Base-by-base conservation (phyloP, 306 rosid genomes). In the Cucumis melo region DNA sequence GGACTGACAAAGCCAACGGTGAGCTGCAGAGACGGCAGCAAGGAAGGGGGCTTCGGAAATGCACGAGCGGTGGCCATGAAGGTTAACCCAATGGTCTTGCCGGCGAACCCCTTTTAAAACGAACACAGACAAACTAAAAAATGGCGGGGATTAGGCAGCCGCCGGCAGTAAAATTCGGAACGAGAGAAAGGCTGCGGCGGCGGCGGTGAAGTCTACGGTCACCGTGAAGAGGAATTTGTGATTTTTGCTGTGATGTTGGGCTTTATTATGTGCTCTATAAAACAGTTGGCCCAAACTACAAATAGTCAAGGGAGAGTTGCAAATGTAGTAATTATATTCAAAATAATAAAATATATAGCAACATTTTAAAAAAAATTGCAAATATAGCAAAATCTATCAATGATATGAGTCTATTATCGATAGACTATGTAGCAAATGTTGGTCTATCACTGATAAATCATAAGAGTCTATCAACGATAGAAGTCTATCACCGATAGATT, bases 11-110 rank as follows among this genome's bases (percentile, higher is more conserved):
- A 58, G 80, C 68, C 51, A 65, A 72, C 48, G 67, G 84, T 34
- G 71, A 83, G 72, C 73, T 73, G 75, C 10, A 61, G 89, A n/a
- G 55, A 67, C 48, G 80, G 85, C n/a, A 81, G 83, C 62, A 84
- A 10, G 68, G 71, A 42, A 17, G 78, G 62, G 23, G 79, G 57
- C 78, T 63, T 67, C 27, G 83, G 81, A 67, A 87, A 84, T 10
- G 85, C 54, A 32, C 84, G 78, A 55, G 68, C 38, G 16, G 83
- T 55, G 20, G 89, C 87, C 98, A 93, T 90, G 55, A 27, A 50
- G 57, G 53, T 61, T 51, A 55, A 42, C 39, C 66, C 24, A 64
- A 2, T 53, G 34, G n/a, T 51, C 15, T 73, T 17, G 78, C 55
- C 48, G 19, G 24, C 24, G 32, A 19, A 12, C 74, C 34, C 32